Evolutionary conservation across 139 green algal species (phyloP), one percentile per base, ranked within the genome.

Genomic region (Micractinium sp.): DNA sequence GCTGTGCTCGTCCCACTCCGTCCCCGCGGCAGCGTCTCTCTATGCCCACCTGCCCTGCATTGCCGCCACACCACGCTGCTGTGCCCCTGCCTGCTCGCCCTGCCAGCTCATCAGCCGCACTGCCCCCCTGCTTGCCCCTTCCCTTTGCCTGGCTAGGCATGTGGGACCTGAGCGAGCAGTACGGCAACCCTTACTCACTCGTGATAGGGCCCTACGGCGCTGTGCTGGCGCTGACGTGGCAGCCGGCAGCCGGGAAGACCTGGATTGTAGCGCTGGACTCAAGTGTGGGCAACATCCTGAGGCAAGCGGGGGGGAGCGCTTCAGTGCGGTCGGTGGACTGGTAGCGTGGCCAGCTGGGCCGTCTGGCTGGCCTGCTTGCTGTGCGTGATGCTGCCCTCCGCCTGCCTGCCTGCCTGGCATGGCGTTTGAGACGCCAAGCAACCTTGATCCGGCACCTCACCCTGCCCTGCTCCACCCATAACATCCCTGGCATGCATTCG

Each of bases 171-270:
- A 35, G 33, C 2, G 4, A 66, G 38, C 3, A 78, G 27, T 90
- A 90, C 67, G 95, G 95, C 35, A 81, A 87, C 63, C 93, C 95
- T 12, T 98, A 95, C 91, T 90, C 94, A 0, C 80, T 98, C 2
- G 22, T 82, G 0, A 89, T 93, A 33, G 95, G 95, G 0, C 95
- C 95, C 7, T 97, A 97, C 82, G 95, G 95, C 35, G 81, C 87
- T 22, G 75, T 94, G 47, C 87, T 97, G 60, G 96, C 90, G 14
- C 90, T 98, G 35, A 85, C 76, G 9, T 98, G 95, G 95, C 35
- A 93, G 27, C 63, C 87, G 0, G 88, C 90, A 5, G 69, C 33
- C 13, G 56, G 78, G 31, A 71, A 74, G 25, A 67, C 61, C 14
- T 74, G 56, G 53, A 18, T 92, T 23, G 56, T 89, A 27, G 71